Conservation (phyloP, 768 basidiomycete genomes). For the Lactarius sp. region DNA sequence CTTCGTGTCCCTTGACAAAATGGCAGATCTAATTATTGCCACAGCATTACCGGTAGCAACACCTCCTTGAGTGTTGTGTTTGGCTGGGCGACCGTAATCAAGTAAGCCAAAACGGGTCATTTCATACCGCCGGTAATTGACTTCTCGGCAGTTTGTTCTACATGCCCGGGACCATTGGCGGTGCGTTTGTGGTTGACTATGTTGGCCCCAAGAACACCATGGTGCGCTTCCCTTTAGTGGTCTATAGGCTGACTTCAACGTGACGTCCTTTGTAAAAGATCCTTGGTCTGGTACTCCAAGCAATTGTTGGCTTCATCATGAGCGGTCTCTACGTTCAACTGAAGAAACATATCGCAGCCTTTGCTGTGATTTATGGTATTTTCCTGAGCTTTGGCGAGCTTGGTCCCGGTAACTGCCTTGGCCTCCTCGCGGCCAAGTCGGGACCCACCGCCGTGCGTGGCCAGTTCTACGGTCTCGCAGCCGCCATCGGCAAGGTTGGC, state of each 20-base stretch:
- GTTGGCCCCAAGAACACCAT: conserved; percentile 73
- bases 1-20: neutral
- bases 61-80: conserved; percentile 56
- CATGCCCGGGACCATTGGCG: conserved; percentile 65
- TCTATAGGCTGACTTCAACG: neutral
- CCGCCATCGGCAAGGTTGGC: conserved; percentile 81
- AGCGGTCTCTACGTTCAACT: conserved; percentile 70
- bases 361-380: conserved; percentile 85
- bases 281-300: conserved; percentile 58
- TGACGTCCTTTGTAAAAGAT: conserved; percentile 46
- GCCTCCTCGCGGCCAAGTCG: conserved; percentile 79
- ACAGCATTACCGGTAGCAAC: conserved; percentile 54
- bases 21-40: conserved; percentile 1
- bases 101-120: conserved; percentile 41
- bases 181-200: conserved; percentile 72
- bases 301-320: conserved; percentile 83
- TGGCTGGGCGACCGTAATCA: conserved; percentile 84
- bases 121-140: conserved; percentile 33
- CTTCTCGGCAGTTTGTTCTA: conserved; percentile 48
- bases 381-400: conserved; percentile 89
- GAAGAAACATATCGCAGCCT: conserved; percentile 61
- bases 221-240: conserved; percentile 37
- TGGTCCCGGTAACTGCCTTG: conserved; percentile 83
- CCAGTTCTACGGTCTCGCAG: conserved; percentile 81
- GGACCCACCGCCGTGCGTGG: conserved; percentile 84